A percentile compares a stretch with the other conserved stretches of the same genome.
Evolutionary conservation across 106 monocot species (phyloP).

Genomic region (Gastrodia elata): DNA sequence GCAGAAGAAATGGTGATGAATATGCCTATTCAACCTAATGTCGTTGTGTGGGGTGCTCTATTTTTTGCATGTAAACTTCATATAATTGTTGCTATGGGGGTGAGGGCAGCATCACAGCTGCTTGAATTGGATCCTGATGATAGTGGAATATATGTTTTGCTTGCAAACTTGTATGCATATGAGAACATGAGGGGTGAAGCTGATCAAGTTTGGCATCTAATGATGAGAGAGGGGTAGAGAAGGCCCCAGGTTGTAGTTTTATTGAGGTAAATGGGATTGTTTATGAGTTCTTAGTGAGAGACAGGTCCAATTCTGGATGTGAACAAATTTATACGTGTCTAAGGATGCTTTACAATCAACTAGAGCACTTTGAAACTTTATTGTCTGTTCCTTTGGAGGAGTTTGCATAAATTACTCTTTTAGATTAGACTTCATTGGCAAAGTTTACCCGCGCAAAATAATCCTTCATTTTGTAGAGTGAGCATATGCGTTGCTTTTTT

Average conservation of each 20-base stretch:
- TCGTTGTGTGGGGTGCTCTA: slow-evolving; percentile 39
- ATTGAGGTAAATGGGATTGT: slow-evolving; percentile 37
- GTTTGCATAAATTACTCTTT: not conserved
- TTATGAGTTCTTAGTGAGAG: slow-evolving; percentile 37
- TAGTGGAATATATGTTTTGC: slow-evolving; percentile 36
- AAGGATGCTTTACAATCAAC: slow-evolving; percentile 15
- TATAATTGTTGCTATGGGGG: slow-evolving; percentile 33
- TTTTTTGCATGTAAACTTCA: slow-evolving; percentile 52
- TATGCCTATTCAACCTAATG: slow-evolving; percentile 52
- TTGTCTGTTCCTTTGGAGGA: not conserved
- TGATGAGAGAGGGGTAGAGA: slow-evolving; percentile 34
- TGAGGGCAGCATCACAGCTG: slow-evolving; percentile 22
- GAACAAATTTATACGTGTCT: slow-evolving; percentile 27
- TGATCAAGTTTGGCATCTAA: slow-evolving; percentile 21
- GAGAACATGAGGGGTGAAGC: slow-evolving; percentile 32
- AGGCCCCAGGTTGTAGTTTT: slow-evolving; percentile 37
- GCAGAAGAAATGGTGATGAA: slow-evolving; percentile 33
- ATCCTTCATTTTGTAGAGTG: not conserved
- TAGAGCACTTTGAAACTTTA: slow-evolving; percentile 1
- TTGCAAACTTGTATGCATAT: slow-evolving; percentile 31
- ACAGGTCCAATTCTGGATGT: slow-evolving; percentile 18
- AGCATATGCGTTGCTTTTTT: not conserved
- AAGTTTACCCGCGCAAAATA: not conserved
- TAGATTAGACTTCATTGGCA: not conserved
- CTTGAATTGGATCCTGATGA: slow-evolving; percentile 30